Percentiles rank a stretch among this genome's conserved stretches.
These are phyloP conservation scores for Sideroxylon spinosum DNA, from an alignment of 179 eudicot species.

Conservation along the genomic window DNA sequence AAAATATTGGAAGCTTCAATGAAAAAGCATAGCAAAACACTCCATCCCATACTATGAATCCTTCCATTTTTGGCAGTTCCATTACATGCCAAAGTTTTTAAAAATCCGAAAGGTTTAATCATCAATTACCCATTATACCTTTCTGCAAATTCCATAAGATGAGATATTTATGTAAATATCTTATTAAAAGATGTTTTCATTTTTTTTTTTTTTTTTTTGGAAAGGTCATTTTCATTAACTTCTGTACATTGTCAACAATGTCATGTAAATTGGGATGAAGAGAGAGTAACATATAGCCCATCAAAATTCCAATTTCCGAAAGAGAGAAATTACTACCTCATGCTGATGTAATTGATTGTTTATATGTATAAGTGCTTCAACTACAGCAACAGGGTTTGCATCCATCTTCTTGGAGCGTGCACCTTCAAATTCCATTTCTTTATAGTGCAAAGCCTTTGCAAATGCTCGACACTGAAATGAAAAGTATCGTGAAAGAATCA, in stretches of 20 bases:
- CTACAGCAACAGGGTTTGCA: conserved; percentile 88
- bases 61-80: too few species aligned
- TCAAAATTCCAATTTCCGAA: neutral
- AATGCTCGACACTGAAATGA: conserved; percentile 90
- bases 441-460: conserved; percentile 98
- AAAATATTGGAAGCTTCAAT: conserved; percentile 6
- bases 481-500: conserved; percentile 6
- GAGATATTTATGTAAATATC: too few species aligned
- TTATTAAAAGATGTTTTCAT: too few species aligned
- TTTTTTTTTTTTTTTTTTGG: too few species aligned
- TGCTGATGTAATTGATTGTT: conserved; percentile 98
- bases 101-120: too few species aligned
- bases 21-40: neutral
- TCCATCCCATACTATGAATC: too few species aligned
- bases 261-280: too few species aligned
- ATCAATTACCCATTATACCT: too few species aligned
- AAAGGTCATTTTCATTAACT: too few species aligned
- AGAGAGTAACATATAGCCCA: neutral
- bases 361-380: conserved; percentile 94
- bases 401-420: conserved; percentile 89
- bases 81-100: too few species aligned
- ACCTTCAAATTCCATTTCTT: conserved; percentile 99
- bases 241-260: too few species aligned
- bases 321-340: conserved; percentile 51
- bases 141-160: too few species aligned